phyloP scores from a whole-genome alignment of 1,284 basidiomycete genomes.

The Microbotryomycetes sp. region DNA sequence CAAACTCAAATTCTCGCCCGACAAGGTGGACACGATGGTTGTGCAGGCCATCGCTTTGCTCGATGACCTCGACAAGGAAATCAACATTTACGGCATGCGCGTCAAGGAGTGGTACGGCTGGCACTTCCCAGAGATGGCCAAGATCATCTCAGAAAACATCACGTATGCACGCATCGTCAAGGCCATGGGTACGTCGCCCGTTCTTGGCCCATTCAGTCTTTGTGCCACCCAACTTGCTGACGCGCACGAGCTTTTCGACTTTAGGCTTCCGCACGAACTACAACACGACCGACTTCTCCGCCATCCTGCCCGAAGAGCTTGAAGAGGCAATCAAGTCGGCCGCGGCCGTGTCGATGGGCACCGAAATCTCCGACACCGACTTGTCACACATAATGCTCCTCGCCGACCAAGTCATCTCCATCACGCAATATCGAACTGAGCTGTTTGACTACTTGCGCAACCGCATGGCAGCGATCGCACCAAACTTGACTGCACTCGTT shows the following conservation, averaged over 20 bases:
- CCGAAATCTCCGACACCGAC: slow-evolving; percentile 93
- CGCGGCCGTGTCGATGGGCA: slow-evolving; percentile 96
- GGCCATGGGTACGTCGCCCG: slow-evolving; percentile 60
- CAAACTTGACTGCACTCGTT: slow-evolving; percentile 86
- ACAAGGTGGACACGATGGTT: slow-evolving; percentile 99
- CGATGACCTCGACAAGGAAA: slow-evolving; percentile 98
- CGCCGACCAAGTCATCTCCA: slow-evolving; percentile 74
- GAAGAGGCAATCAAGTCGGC: slow-evolving; percentile 86
- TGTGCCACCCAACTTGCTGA: neutral
- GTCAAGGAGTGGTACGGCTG: slow-evolving; percentile 99
- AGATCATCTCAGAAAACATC: slow-evolving; percentile 94
- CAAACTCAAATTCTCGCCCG: slow-evolving; percentile 98
- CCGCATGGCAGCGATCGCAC: slow-evolving; percentile 98
- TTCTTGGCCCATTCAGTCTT: neutral
- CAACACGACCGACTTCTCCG: slow-evolving; percentile 70
- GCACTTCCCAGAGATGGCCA: slow-evolving; percentile 99
- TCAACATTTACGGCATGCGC: slow-evolving; percentile 98
- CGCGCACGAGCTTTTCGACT: neutral
- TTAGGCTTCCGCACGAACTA: slow-evolving; percentile 89
- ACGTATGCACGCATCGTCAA: slow-evolving; percentile 91
- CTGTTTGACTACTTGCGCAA: slow-evolving; percentile 83
- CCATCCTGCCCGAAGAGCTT: slow-evolving; percentile 89
- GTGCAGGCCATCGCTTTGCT: slow-evolving; percentile 97
- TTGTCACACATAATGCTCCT: slow-evolving; percentile 90
- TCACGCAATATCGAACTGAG: slow-evolving; percentile 89